Evolutionary conservation across 768 basidiomycete genomes (phyloP), one percentile per base, ranked within the genome.

Genomic region (Termitomyces eurrhizus): DNA sequence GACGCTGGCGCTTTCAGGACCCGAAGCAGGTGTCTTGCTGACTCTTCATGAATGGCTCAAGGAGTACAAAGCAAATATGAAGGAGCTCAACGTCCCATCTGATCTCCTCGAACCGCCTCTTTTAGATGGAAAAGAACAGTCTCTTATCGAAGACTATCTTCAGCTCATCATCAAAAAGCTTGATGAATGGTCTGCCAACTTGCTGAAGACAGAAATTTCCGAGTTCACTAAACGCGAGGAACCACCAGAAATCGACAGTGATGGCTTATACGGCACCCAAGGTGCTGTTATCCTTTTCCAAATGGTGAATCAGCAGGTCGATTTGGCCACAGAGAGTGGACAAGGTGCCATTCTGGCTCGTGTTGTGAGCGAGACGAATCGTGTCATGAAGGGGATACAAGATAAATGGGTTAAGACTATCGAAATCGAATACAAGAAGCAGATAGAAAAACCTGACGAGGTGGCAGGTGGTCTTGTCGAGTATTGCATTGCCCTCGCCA

Each of bases 241-340:
- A 65, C 92, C 93, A 29, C 96, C 95, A 3, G 96, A 98, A 73
- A 74, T 90, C 50, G 92, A 95, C 68, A 84, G 84, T 57, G 94
- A 98, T 61, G 93, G 93, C 14, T 78, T 90, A 63, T 98, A 98
- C 70, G 92, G 92, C 21, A 90, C 88, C 62, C 92, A 97, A 70
- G 92, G 95, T 46, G 89, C 95, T 18, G 86, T 96, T 55, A 97
- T 98, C 68, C 80, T 99, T 62, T 98, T 98, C 82, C 92, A 97
- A 75, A 95, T 98, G 90, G 89, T 98, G 66, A 98, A 95, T 73
- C 93, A 96, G 73, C 96, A 98, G 73, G 83, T 94, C 60, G 96
- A 98, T 69, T 82, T 94, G 16, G 95, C 95, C 9, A 89, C 90
- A 64, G 97, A 98, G 72, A 98, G 95, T 66, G 92, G 93, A 7